Evolutionary conservation across 768 basidiomycete species (phyloP).

Genomic region (Gymnopilus dilepis): DNA sequence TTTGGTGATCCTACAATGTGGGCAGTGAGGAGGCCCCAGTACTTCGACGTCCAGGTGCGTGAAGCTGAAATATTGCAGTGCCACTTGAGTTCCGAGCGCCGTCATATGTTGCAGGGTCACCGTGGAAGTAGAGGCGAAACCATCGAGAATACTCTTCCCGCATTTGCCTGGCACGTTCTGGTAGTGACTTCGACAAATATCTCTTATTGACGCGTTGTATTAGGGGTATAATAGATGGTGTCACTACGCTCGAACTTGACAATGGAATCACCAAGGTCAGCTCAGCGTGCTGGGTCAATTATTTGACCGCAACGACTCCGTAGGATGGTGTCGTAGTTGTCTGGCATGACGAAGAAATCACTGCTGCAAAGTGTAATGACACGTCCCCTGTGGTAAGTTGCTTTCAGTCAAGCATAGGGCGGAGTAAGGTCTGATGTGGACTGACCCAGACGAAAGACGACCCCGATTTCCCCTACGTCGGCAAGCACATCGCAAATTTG

Average conservation of each 20-base stretch:
- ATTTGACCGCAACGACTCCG: conserved; percentile 1
- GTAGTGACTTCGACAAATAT: neutral
- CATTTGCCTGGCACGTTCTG: conserved; percentile 71
- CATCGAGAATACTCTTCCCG: conserved; percentile 73
- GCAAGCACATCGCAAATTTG: conserved; percentile 75
- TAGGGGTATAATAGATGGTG: conserved; percentile 78
- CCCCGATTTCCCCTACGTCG: conserved; percentile 75
- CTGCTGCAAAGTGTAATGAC: conserved; percentile 68
- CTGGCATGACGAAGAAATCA: conserved; percentile 80
- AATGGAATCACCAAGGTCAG: conserved; percentile 75
- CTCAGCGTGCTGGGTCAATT: neutral
- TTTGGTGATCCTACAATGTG: conserved; percentile 13
- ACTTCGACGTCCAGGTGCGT: conserved; percentile 58
- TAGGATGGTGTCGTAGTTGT: conserved; percentile 81
- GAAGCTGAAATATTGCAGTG: neutral
- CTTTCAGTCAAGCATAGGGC: neutral
- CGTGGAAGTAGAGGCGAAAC: conserved; percentile 79
- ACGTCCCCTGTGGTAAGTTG: conserved; percentile 63
- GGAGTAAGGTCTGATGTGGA: neutral
- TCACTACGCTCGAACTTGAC: conserved; percentile 79
- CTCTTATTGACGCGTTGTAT: neutral
- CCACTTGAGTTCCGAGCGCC: no score
- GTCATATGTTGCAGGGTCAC: conserved; percentile 76
- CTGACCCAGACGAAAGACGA: conserved; percentile 55
- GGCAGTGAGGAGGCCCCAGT: conserved; percentile 24